Conservation (phyloP, 306 rosid genomes). For the Myrica gale region DNA sequence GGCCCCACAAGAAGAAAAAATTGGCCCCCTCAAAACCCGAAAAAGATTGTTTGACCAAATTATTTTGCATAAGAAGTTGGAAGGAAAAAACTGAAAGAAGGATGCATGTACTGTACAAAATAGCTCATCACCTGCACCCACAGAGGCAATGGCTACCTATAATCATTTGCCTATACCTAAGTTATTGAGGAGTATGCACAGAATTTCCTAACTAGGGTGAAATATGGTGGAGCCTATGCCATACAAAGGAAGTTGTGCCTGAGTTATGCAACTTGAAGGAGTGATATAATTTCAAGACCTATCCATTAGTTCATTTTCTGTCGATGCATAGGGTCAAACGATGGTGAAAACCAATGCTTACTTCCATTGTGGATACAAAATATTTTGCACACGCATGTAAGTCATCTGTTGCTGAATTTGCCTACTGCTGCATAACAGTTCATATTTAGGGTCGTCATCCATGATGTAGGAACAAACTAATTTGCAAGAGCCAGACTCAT, state of each 20-base stretch:
- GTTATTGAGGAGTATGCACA: conserved; percentile 1
- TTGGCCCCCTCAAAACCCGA: neutral
- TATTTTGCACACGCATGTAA: neutral
- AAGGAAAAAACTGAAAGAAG: conserved; percentile 4
- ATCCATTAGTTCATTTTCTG: neutral
- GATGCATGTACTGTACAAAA: neutral
- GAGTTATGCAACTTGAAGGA: neutral
- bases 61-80: neutral
- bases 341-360: neutral
- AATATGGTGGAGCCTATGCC: neutral
- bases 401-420: conserved; percentile 9
- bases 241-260: neutral
- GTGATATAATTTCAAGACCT: neutral
- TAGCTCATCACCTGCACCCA: neutral
- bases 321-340: neutral
- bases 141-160: neutral
- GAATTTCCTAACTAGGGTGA: conserved; percentile 4
- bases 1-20: too few relatives aligned
- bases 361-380: neutral
- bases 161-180: neutral
- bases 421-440: conserved; percentile 1
- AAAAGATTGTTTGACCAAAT: neutral
- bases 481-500: conserved; percentile 24
- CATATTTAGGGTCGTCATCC: neutral
- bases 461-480: conserved; percentile 7